Conservation (phyloP, 2,329 filamentous ascomycete genomes). For the Exophiala spinifera region DNA sequence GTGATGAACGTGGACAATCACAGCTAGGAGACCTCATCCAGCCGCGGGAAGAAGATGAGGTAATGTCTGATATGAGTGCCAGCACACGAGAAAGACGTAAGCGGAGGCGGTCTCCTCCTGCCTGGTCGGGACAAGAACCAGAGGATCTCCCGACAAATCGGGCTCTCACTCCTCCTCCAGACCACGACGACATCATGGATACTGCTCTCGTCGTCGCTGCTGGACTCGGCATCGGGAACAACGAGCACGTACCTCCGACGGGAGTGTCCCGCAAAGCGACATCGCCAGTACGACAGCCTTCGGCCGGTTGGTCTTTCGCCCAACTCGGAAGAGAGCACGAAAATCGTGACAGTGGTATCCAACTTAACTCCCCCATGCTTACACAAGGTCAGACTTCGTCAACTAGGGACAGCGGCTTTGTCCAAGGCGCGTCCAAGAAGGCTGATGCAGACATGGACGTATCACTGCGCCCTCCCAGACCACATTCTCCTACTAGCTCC, state of each 20-base stretch:
- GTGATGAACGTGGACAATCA: background rate
- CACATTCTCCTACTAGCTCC: constrained; percentile 29
- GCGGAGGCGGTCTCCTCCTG: constrained; percentile 24
- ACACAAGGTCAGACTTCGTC: constrained; percentile 26
- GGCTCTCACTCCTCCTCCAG: constrained; percentile 26
- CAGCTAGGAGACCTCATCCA: background rate
- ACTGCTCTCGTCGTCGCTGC: constrained; percentile 29
- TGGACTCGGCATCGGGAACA: constrained; percentile 24
- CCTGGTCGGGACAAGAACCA: constrained; percentile 26
- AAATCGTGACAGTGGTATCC: constrained; percentile 46
- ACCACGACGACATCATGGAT: constrained; percentile 29
- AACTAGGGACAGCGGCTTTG: constrained; percentile 45
- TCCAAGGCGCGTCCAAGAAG: constrained; percentile 30
- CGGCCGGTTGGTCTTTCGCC: constrained; percentile 26
- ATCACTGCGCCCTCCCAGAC: constrained; percentile 22
- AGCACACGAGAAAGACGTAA: constrained; percentile 28
- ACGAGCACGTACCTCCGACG: constrained; percentile 7
- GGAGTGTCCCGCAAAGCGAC: constrained; percentile 2
- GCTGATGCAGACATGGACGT: constrained; percentile 10
- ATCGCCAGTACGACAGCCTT: constrained; percentile 12
- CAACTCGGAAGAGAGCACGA: constrained; percentile 11
- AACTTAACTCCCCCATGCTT: constrained; percentile 44
- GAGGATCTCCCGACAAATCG: constrained; percentile 27
- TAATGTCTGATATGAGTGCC: constrained; percentile 26
- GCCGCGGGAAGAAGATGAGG: constrained; percentile 5